Base-by-base conservation (phyloP, 106 monocot genomes). In the Phalaenopsis equestris region DNA sequence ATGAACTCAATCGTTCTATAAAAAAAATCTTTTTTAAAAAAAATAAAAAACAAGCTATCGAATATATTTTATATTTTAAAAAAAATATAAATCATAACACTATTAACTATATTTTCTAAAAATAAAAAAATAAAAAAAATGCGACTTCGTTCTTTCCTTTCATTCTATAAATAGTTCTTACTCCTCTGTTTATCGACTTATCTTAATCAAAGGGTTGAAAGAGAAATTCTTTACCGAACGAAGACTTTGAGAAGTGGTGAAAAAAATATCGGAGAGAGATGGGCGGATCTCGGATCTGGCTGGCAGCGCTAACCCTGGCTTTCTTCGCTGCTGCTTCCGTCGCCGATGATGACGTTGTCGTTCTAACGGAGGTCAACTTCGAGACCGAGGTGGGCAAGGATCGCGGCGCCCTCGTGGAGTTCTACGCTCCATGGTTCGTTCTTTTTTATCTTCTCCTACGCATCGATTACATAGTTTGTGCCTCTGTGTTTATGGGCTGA, bases 351-450 rank as follows among this genome's bases (percentile, higher is more conserved):
- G 86, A 86, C 55, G 95, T 99, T 41, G 68, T 92, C 52, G 91
- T 86, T 19, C 93, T 99, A 72, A 88, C 95, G 37, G 93, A 93
- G 80, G 79, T 81, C 42, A 95, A 86, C 81, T 99, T 99, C 87
- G 99, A 99, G 84, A 83, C 84, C 86, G 91, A 93, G 88, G 95
- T 99, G 80, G 99, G 99, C 42, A 86, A 95, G 61, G 95, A 95
- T 77, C 93, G 95, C 42, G 99, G 93, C 80, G 95, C 93, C 65
- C 99, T 99, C 83, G 93, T 99, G 79, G 95, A 99, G 91, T 99
- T 99, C 89, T 99, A 88, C 84, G 99, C 99, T 41, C 99, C 99
- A 1, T 99, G 99, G 99, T 99, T 84, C 48, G 49, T 30, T 68
- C 68, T 68, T 36, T 68, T 68, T 61, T 61, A 30, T 23, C 11